A percentile compares a stretch with the other conserved stretches of the same genome.
These are phyloP conservation scores for Oehlia diaphana DNA, from an alignment of 192 early-diverging fungal genomes.

Conservation along the genomic window DNA sequence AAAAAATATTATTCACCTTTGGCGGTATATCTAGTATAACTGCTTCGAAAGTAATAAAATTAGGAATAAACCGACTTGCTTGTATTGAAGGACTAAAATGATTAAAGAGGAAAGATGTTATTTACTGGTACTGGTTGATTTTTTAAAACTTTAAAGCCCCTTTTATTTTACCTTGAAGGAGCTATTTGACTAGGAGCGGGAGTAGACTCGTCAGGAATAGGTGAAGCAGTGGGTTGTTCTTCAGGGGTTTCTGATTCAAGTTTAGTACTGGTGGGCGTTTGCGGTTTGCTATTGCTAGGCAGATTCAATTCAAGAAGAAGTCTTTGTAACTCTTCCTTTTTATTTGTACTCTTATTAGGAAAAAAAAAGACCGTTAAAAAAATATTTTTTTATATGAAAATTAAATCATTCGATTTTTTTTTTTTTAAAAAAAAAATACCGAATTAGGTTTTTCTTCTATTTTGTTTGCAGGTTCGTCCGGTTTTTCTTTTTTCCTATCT, in stretches of 20 bases:
- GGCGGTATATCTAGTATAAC: slow-evolving; percentile 87
- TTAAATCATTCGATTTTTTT: background rate
- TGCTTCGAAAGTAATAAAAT: slow-evolving; percentile 68
- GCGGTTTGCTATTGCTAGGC: background rate
- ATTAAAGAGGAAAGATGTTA: background rate
- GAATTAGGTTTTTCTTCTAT: background rate
- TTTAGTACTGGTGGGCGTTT: too few species aligned
- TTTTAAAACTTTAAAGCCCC: background rate
- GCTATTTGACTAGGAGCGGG: background rate
- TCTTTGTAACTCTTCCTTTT: background rate
- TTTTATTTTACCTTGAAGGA: background rate
- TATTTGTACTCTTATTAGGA: background rate
- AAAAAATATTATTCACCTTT: slow-evolving; percentile 46
- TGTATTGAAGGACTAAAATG: slow-evolving; percentile 24
- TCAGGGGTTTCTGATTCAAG: background rate
- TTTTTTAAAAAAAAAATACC: background rate
- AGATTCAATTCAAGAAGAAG: background rate
- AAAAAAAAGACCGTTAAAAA: background rate
- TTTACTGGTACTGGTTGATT: background rate
- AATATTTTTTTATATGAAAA: background rate
- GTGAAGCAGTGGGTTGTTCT: background rate
- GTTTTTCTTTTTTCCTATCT: slow-evolving; percentile 56
- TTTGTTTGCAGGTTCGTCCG: slow-evolving; percentile 5
- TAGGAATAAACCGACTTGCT: slow-evolving; percentile 47
- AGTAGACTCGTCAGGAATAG: background rate